Evolutionary conservation across 176 grass and related monocot genomes (phyloP).

Genomic region (Aegilops tauschii): DNA sequence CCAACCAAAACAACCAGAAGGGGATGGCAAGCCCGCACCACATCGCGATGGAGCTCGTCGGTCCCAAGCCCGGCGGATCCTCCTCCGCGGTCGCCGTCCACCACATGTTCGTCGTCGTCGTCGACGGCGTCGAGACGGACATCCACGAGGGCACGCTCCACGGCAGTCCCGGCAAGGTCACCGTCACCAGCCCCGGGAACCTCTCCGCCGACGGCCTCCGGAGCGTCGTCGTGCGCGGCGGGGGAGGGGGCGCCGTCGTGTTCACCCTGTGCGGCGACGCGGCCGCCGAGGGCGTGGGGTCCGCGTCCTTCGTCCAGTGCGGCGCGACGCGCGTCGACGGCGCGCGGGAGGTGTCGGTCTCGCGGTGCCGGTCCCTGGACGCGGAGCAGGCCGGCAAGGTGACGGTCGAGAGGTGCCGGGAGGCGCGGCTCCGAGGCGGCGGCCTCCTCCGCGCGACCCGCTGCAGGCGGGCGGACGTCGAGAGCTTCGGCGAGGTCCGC

Average conservation of each 20-base stretch:
- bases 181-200: slow-evolving; percentile 40
- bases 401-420: slow-evolving; percentile 43
- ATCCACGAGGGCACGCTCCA: slow-evolving; percentile 56
- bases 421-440: slow-evolving; percentile 31
- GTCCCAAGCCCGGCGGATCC: slow-evolving; percentile 14
- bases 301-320: slow-evolving; percentile 42
- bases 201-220: slow-evolving; percentile 41
- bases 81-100: neutral
- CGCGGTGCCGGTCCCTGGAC: slow-evolving; percentile 38
- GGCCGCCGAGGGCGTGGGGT: slow-evolving; percentile 28
- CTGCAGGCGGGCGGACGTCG: slow-evolving; percentile 51
- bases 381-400: slow-evolving; percentile 50
- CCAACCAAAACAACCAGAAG: slow-evolving; percentile 23
- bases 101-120: slow-evolving; percentile 43
- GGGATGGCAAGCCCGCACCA: slow-evolving; percentile 10
- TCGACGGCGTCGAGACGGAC: slow-evolving; percentile 44
- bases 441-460: slow-evolving; percentile 18
- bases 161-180: slow-evolving; percentile 35
- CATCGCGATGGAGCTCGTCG: slow-evolving; percentile 31
- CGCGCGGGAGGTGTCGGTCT: slow-evolving; percentile 36
- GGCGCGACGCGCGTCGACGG: slow-evolving; percentile 37
- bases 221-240: slow-evolving; percentile 41
- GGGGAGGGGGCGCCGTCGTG: slow-evolving; percentile 10
- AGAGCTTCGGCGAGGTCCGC: slow-evolving; percentile 55
- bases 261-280: slow-evolving; percentile 46